These are phyloP conservation scores for Candida schatavii DNA, from an alignment of 805 yeast genomes.

Conservation along the genomic window DNA sequence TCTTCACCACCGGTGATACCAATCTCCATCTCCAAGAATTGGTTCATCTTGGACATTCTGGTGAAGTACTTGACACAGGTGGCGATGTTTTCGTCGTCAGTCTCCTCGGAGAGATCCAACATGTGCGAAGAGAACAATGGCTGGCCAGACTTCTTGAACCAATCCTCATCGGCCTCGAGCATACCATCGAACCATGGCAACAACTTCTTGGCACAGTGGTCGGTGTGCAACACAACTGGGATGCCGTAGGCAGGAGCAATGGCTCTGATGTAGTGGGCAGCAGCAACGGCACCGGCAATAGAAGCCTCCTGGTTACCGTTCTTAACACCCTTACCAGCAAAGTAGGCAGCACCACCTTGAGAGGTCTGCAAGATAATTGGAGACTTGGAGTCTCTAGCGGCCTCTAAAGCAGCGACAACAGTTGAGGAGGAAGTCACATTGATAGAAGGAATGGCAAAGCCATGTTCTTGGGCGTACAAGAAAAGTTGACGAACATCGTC, in stretches of 20 bases:
- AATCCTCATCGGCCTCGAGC: constrained; percentile 94
- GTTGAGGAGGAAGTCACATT: constrained; percentile 98
- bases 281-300: constrained; percentile 92
- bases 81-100: constrained; percentile 92
- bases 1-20: constrained; percentile 99
- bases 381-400: constrained; percentile 54
- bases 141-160: constrained; percentile 81
- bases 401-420: constrained; percentile 54
- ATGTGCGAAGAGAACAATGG: constrained; percentile 98
- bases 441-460: constrained; percentile 97
- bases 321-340: constrained; percentile 98
- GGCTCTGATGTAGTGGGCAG: constrained; percentile 95
- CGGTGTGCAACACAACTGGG: constrained; percentile 96
- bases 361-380: constrained; percentile 97
- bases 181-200: constrained; percentile 99
- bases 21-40: constrained; percentile 99
- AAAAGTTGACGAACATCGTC: constrained; percentile 88
- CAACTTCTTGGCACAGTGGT: constrained; percentile 98
- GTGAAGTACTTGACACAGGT: constrained; percentile 92
- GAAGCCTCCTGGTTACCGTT: constrained; percentile 94
- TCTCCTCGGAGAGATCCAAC: constrained; percentile 96
- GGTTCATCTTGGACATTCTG: constrained; percentile 90
- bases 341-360: constrained; percentile 99
- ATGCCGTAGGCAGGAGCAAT: constrained; percentile 95
- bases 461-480: constrained; percentile 88